Percentiles rank a stretch among this genome's conserved stretches.
phyloP scores from a whole-genome alignment of 2,329 filamentous ascomycete species.

The Aspergillus eucalypticola region DNA sequence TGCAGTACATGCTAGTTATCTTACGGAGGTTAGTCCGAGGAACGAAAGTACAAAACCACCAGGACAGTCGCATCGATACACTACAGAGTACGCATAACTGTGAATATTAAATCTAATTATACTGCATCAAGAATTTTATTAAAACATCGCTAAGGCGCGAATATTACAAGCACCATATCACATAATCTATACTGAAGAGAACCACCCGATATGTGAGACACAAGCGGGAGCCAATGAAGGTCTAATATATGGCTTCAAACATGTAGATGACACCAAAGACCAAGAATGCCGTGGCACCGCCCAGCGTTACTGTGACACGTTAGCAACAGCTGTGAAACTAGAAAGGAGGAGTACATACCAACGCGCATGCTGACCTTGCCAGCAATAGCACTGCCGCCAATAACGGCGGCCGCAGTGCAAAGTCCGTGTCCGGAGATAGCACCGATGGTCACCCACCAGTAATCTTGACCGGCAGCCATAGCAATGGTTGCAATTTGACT shows the following conservation, averaged over 20 bases:
- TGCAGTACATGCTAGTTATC: too few species aligned
- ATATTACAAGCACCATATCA: conserved; percentile 2
- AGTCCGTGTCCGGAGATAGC: conserved; percentile 82
- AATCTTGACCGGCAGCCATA: conserved; percentile 97
- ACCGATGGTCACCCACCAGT: conserved; percentile 96
- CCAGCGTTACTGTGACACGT: conserved; percentile 71
- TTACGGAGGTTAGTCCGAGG: too few species aligned
- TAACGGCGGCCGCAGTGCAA: conserved; percentile 87
- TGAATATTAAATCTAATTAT: too few species aligned
- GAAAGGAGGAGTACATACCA: conserved; percentile 63
- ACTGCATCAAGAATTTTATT: too few species aligned
- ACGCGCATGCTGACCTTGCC: conserved; percentile 92
- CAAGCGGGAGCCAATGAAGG: neutral
- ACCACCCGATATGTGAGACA: neutral
- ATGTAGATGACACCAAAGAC: conserved; percentile 91
- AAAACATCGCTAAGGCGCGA: neutral
- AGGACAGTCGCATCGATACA: too few species aligned
- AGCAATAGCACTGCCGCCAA: conserved; percentile 89
- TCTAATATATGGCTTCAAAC: conserved; percentile 68
- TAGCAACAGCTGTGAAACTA: neutral
- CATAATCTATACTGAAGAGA: conserved; percentile 4
- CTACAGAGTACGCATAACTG: too few species aligned
- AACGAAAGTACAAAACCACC: too few species aligned
- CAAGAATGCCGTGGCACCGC: conserved; percentile 86
- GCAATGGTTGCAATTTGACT: conserved; percentile 98